Evolutionary conservation across 106 monocot species (phyloP), one percentile per base, ranked within the genome.

Genomic region (Allium sativum): DNA sequence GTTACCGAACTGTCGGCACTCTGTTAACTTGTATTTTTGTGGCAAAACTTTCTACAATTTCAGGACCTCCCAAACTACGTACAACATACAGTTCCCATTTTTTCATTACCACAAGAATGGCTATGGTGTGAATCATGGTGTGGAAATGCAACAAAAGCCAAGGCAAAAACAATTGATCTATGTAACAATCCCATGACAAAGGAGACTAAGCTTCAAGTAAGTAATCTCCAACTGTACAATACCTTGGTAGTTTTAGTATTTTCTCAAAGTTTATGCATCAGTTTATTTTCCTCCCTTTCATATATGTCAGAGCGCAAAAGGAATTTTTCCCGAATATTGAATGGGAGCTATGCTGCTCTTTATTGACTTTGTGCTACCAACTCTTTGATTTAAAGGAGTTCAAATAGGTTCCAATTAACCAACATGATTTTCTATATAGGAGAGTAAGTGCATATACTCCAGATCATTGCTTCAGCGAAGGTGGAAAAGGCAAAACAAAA

Each of bases 41-140:
- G 19, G 9, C 22, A 62, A 62, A 7, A 21, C 12, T 44, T 65
- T 51, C 65, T 45, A 18, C 13, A 42, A 68, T 58, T 68, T 18
- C 79, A 98, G 96, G 96, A 98, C 85, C 84, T 98, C 45, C 96
- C 96, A 43, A 98, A 98, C 72, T 98, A 98, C 68, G 91, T 91
- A 19, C 96, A 98, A 67, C 96, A 98, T 58, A 84, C 81, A 0
- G 96, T 98, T 21, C 96, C 96, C 7, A 98, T 98, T 74, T 91
- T 91, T 62, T 98, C 96, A 21, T 87, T 98, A 56, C 96, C 91
- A 12, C 96, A 91, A 81, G 96, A 98, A 79, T 98, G 91, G 96
- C 76, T 98, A 3, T 98, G 96, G 96, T 98, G 96, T 68, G 96
- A 98, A 65, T 98, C 96, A 53, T 98, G 96, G 96, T 98, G 96